phyloP scores from a whole-genome alignment of 306 rosid genomes.

The Comarum palustre region DNA sequence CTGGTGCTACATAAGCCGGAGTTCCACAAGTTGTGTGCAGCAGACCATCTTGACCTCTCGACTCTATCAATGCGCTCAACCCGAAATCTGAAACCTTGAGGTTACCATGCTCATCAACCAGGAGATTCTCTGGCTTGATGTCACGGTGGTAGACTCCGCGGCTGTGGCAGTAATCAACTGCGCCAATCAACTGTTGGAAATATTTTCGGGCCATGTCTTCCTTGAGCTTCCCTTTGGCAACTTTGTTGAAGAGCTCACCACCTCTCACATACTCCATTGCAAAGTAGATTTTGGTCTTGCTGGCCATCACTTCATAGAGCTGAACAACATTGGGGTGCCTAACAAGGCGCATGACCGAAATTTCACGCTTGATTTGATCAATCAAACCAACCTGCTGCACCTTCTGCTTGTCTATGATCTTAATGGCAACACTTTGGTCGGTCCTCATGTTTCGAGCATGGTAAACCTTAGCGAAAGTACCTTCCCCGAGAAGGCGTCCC shows the following conservation, averaged over 20 bases:
- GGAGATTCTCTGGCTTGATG: constrained; percentile 61
- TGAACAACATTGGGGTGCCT: constrained; percentile 61
- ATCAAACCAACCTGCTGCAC: constrained; percentile 39
- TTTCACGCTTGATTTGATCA: constrained; percentile 61
- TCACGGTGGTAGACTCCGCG: constrained; percentile 62
- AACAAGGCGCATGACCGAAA: constrained; percentile 44
- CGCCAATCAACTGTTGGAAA: constrained; percentile 60
- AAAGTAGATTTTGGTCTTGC: constrained; percentile 60
- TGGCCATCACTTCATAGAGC: constrained; percentile 66
- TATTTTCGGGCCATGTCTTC: constrained; percentile 56
- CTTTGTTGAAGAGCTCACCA: constrained; percentile 60
- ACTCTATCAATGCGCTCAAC: constrained; percentile 50
- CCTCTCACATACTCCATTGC: constrained; percentile 59
- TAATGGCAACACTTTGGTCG: constrained; percentile 45
- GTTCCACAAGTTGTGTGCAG: constrained; percentile 70
- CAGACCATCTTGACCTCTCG: constrained; percentile 43
- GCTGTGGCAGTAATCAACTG: constrained; percentile 58
- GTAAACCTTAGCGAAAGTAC: constrained; percentile 59
- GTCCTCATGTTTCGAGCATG: constrained; percentile 44
- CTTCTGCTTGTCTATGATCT: constrained; percentile 52
- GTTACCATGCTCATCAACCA: constrained; percentile 56
- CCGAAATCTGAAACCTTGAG: constrained; percentile 65
- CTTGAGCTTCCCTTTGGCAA: constrained; percentile 45
- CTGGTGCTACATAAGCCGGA: constrained; percentile 64
- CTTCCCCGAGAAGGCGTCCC: constrained; percentile 54